These are phyloP conservation scores for Xerocomus potaroensis DNA, from an alignment of 768 basidiomycete species.

Conservation along the genomic window DNA sequence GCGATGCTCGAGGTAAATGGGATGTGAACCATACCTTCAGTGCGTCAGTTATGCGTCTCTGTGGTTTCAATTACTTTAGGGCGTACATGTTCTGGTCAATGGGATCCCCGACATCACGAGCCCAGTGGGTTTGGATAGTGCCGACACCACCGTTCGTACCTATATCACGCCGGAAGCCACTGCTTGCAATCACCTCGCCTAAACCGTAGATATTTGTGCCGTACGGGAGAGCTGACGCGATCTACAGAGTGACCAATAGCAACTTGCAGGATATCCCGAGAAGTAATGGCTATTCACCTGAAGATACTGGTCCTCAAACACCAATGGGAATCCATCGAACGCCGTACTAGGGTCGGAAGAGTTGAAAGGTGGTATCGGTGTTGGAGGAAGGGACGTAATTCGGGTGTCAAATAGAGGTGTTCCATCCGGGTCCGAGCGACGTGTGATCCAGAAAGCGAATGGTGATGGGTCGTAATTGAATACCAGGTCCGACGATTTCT, in stretches of 20 bases:
- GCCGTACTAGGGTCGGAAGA: slow-evolving; percentile 47
- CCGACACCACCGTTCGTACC: slow-evolving; percentile 45
- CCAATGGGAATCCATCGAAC: slow-evolving; percentile 60
- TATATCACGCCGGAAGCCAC: slow-evolving; percentile 63
- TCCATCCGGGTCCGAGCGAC: slow-evolving; percentile 51
- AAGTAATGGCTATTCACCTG: slow-evolving; percentile 40
- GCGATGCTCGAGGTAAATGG: slow-evolving; percentile 72
- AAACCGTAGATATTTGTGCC: slow-evolving; percentile 75
- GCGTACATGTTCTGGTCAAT: slow-evolving; percentile 63
- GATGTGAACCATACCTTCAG: slow-evolving; percentile 65
- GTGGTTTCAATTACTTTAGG: neutral
- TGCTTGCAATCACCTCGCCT: slow-evolving; percentile 67
- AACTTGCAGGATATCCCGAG: neutral
- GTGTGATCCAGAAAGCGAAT: slow-evolving; percentile 79
- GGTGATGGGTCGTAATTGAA: slow-evolving; percentile 65
- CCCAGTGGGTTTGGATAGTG: slow-evolving; percentile 67
- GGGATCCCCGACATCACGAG: slow-evolving; percentile 57
- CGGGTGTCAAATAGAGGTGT: slow-evolving; percentile 70
- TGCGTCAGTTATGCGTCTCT: neutral
- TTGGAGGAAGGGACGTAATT: slow-evolving; percentile 51
- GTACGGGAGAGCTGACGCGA: slow-evolving; percentile 62
- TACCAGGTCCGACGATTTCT: slow-evolving; percentile 51
- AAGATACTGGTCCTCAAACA: slow-evolving; percentile 79
- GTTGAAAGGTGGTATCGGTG: slow-evolving; percentile 57
- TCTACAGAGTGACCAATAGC: slow-evolving; percentile 27